Evolutionary conservation across 306 rosid species (phyloP).

Genomic region (Benincasa hispida): DNA sequence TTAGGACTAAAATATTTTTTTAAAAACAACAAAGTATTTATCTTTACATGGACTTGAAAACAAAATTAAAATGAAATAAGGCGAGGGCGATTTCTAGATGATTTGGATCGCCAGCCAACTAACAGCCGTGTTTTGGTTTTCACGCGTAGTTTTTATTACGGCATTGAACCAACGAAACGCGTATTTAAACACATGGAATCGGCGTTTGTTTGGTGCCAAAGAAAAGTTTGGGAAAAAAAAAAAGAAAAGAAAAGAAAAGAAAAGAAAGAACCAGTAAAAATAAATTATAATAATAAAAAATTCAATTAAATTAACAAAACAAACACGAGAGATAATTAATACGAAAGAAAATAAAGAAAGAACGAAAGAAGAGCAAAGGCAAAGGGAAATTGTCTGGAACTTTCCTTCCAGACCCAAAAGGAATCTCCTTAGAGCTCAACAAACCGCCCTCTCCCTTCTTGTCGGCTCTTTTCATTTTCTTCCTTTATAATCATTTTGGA

Average conservation of each 20-base stretch:
- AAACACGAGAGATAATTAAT: background rate
- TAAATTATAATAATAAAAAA: background rate
- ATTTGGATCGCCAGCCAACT: background rate
- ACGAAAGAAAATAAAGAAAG: background rate
- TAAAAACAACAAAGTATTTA: too few relatives aligned
- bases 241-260: background rate
- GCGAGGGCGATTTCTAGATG: background rate
- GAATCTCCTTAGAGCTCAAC: background rate
- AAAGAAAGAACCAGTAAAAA: background rate
- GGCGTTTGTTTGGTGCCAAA: conserved; percentile 1
- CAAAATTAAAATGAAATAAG: background rate
- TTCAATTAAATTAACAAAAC: background rate
- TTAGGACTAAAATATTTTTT: too few relatives aligned
- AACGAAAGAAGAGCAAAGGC: background rate
- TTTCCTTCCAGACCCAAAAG: conserved; percentile 1
- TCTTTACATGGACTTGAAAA: background rate
- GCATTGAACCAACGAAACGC: background rate
- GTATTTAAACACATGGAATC: background rate
- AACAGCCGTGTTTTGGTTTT: background rate
- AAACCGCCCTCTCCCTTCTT: background rate
- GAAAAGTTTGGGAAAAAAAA: background rate
- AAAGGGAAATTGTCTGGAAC: conserved; percentile 4
- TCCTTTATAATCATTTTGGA: background rate
- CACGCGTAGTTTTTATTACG: conserved; percentile 1
- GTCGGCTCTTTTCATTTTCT: background rate